These are phyloP conservation scores for Dendrocalamus latiflorus DNA, from an alignment of 202 grass and related monocot genomes.

Conservation along the genomic window DNA sequence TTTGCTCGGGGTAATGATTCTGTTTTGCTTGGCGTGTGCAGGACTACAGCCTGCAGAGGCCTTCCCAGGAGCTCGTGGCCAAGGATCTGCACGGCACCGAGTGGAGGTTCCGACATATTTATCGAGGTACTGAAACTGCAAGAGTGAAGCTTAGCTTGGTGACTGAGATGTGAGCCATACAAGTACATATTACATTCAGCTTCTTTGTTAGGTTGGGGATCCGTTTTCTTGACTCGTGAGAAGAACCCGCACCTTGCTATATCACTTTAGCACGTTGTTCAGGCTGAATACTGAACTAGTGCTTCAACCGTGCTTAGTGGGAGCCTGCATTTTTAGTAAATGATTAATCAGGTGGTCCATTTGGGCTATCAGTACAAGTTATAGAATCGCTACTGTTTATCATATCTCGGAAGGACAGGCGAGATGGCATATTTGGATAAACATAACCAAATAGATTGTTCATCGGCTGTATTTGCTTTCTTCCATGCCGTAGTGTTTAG, in stretches of 20 bases:
- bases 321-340: not conserved
- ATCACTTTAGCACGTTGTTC: not conserved
- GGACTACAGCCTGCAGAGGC: slow-evolving; percentile 79
- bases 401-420: not conserved
- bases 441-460: not conserved
- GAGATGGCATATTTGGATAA: not conserved
- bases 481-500: not conserved
- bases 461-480: not conserved
- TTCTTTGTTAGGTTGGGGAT: not conserved
- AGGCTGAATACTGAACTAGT: not conserved
- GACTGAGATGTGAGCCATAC: not conserved
- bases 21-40: slow-evolving; percentile 15
- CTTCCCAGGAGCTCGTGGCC: slow-evolving; percentile 82
- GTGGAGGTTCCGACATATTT: slow-evolving; percentile 94
- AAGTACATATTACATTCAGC: not conserved
- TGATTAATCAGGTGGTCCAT: not conserved
- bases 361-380: not conserved
- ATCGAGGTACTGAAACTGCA: slow-evolving; percentile 47
- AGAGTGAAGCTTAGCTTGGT: not conserved
- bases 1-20: not conserved
- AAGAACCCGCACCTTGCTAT: not conserved
- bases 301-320: not conserved
- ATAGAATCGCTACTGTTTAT: not conserved
- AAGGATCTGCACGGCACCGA: slow-evolving; percentile 84
- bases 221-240: not conserved